Base-by-base conservation (phyloP, 2,329 filamentous ascomycete species). In the Aspergillus carbonarius region DNA sequence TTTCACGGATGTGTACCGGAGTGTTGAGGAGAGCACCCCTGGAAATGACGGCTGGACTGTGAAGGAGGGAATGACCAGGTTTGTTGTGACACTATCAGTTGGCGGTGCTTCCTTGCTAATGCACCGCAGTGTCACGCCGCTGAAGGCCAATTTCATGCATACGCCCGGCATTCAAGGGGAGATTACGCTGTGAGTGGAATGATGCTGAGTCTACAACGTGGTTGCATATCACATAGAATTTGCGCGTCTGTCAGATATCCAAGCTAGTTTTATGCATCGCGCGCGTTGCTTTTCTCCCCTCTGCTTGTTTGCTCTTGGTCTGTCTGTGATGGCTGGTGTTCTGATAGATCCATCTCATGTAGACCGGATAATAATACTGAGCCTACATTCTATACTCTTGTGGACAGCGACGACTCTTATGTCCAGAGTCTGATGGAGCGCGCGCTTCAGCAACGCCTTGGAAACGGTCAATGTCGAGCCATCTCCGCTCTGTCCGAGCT, bases 21-120 rank as follows among this genome's bases (percentile, higher is more conserved):
- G 90, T 65, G 92, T 97, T n/a, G 86, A 92, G 66, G 85, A 89
- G 63, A 87, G 88, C 39, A 80, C 82, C 32, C 90, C 91, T 4
- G 92, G 92, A 3, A 96, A 92, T 71, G 95, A 99, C 76, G 95
- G 93, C 5, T 97, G 93, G 92, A 88, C 88, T 35, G 91, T 99
- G 23, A 89, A 90, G 72, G 88, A 96, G 72, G 91, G 92, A 27
- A 86, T 89, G 74, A 96, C 93, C 12, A 95, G 91, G 90, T 91
- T 78, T 68, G 66, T 59, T 23, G 2, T 18, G 13, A 34, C 42
- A 2, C 20, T 37, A 32, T 34, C 5, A 7, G n/a, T 37, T 8
- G 37, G 39, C 27, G 32, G 15, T 20, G 27, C 17, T 1, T 6
- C 5, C 32, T 34, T 32, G 20, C 55, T 68, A 61, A 67, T 53